These are phyloP conservation scores for Spergularia bocconei DNA, from an alignment of 148 eudicot genomes.

Conservation along the genomic window DNA sequence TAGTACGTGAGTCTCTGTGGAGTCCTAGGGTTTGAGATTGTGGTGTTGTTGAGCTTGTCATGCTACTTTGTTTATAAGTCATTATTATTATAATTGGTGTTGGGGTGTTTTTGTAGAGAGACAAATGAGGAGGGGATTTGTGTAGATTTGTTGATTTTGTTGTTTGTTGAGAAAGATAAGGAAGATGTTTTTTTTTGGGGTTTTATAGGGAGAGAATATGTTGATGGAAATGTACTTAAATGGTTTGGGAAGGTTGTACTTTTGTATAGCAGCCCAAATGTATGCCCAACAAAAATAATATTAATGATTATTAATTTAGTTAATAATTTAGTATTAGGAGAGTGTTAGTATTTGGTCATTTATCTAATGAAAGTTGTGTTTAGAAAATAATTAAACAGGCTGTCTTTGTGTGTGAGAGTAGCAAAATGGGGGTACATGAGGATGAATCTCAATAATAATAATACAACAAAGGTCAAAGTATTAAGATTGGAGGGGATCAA, in stretches of 20 bases:
- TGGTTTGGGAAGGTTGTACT: neutral
- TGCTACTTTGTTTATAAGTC: conserved; percentile 29
- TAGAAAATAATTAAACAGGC: conserved; percentile 8
- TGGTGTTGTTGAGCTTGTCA: conserved; percentile 19
- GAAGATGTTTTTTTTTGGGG: neutral
- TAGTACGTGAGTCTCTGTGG: conserved; percentile 46
- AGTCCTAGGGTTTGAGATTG: conserved; percentile 42
- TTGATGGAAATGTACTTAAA: neutral
- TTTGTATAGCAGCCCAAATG: neutral
- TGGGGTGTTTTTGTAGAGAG: neutral
- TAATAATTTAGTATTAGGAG: neutral
- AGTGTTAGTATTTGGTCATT: neutral
- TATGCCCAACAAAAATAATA: neutral
- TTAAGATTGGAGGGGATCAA: conserved; percentile 1
- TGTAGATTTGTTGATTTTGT: neutral
- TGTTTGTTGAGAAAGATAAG: conserved; percentile 24
- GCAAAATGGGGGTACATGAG: neutral
- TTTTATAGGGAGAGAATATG: conserved; percentile 6
- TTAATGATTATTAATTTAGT: neutral
- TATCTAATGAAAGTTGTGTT: conserved; percentile 10
- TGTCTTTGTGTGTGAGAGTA: conserved; percentile 8
- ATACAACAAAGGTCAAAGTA: conserved; percentile 8
- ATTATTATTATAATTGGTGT: neutral
- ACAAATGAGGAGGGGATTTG: neutral
- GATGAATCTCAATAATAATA: neutral